Evolutionary conservation across 805 yeast species (phyloP), one percentile per base, ranked within the genome.

Genomic region (Diddensiella transvaalensis): DNA sequence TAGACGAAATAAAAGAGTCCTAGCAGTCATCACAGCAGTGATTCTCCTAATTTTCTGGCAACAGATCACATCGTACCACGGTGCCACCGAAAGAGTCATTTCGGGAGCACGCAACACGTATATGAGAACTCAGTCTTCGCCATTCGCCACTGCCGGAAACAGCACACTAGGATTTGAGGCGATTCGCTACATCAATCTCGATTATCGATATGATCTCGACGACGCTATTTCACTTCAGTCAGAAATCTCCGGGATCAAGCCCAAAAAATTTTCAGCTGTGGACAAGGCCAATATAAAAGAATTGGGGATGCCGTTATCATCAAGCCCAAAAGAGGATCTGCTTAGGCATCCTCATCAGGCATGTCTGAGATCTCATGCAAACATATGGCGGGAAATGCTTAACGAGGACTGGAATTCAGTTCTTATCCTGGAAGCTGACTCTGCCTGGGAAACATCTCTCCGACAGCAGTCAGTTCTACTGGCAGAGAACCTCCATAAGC

Each of bases 361-460:
- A 3, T 48, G 54, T 33, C 49, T 22, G 30, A n/a, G 53, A n/a
- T 23, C 52, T 3, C 54, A 51, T 22, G 42, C 46, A 5, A 51
- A 51, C 22, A 17, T 49, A 8, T 51, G 54, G 54, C n/a, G 41
- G 22, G 30, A 51, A 17, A 42, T 51, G 46, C 19, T 51, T 10
- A 18, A 6, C 13, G 37, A 48, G 17, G 32, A 40, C n/a, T 45
- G 49, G 53, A 17, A 15, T 2, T 40, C 47, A 21, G 36, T 48
- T 21, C 42, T 51, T 11, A 35, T 51, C 13, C 36, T 51, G 43
- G 54, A 51, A 30, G 53, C 49, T 6, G 52, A 51, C 24, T 50
- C 53, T 13, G 39, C 47, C 2, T 51, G 53, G 50, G 54, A 51
- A 17, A 22, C 35, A 21, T 37, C 44, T 29, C 29, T 51, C 10